Conservation (phyloP, 306 rosid species). For the Ziziphus jujuba region DNA sequence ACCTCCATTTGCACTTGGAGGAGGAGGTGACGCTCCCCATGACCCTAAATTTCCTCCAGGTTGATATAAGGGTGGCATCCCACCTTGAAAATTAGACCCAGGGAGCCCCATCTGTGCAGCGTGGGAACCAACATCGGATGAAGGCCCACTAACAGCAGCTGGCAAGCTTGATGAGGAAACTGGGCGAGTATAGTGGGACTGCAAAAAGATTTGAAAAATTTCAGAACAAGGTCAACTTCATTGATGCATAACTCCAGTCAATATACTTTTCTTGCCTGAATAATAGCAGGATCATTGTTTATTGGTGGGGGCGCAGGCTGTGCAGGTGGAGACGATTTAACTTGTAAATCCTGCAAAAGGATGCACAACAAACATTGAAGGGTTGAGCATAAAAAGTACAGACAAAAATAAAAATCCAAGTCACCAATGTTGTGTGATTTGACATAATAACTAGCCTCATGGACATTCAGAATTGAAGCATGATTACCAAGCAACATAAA, state of each 20-base stretch:
- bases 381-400: background rate
- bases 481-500: too few species aligned
- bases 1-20: constrained; percentile 69
- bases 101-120: constrained; percentile 63
- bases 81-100: constrained; percentile 71
- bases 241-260: background rate
- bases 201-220: constrained; percentile 30
- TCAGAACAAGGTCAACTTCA: background rate
- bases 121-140: constrained; percentile 67
- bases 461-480: background rate
- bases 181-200: constrained; percentile 83
- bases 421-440: background rate
- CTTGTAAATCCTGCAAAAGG: constrained; percentile 26
- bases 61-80: constrained; percentile 83
- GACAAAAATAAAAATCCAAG: background rate
- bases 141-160: constrained; percentile 59
- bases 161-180: constrained; percentile 61
- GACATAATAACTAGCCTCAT: background rate
- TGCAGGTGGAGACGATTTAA: constrained; percentile 24
- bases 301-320: constrained; percentile 11
- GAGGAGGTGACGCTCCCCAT: constrained; percentile 78
- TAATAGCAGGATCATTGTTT: constrained; percentile 28
- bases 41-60: constrained; percentile 80
- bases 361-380: background rate
- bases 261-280: constrained; percentile 12